Conservation (phyloP, 495 filamentous ascomycete species). For the Trypethelium eluteriae region DNA sequence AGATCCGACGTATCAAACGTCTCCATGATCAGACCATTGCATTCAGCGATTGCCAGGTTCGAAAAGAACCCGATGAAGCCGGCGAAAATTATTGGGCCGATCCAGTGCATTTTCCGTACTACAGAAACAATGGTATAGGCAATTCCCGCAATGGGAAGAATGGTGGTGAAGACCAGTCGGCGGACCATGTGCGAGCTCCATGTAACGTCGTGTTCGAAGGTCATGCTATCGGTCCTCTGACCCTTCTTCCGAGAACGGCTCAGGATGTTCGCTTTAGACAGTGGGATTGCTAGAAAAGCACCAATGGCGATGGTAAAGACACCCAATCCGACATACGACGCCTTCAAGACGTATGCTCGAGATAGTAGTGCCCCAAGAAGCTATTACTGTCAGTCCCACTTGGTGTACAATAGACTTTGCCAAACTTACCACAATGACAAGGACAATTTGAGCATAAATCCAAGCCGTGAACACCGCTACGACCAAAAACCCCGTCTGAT, state of each 20-base stretch:
- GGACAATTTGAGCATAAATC: slow-evolving; percentile 65
- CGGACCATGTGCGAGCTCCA: slow-evolving; percentile 64
- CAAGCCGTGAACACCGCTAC: slow-evolving; percentile 64
- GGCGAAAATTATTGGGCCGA: slow-evolving; percentile 58
- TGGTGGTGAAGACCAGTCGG: slow-evolving; percentile 54
- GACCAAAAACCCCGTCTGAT: slow-evolving; percentile 62
- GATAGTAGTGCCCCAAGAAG: slow-evolving; percentile 61
- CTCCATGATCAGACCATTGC: slow-evolving; percentile 71
- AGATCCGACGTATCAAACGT: slow-evolving; percentile 70
- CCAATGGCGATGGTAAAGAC: slow-evolving; percentile 57
- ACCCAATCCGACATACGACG: slow-evolving; percentile 55
- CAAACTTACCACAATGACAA: slow-evolving; percentile 52
- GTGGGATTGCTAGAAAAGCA: slow-evolving; percentile 58
- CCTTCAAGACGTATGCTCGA: slow-evolving; percentile 51
- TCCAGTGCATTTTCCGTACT: slow-evolving; percentile 50
- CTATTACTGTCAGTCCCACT: slow-evolving; percentile 31
- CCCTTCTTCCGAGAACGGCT: slow-evolving; percentile 50
- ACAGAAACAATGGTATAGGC: slow-evolving; percentile 56
- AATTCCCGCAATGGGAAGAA: slow-evolving; percentile 56
- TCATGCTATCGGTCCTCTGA: slow-evolving; percentile 52
- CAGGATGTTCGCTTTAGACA: slow-evolving; percentile 62
- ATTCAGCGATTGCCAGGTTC: slow-evolving; percentile 66
- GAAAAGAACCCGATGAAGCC: slow-evolving; percentile 59
- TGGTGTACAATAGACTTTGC: slow-evolving; percentile 3
- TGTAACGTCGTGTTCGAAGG: slow-evolving; percentile 42